Conservation (phyloP, 495 filamentous ascomycete genomes). For the Tuber microsphaerosporum region DNA sequence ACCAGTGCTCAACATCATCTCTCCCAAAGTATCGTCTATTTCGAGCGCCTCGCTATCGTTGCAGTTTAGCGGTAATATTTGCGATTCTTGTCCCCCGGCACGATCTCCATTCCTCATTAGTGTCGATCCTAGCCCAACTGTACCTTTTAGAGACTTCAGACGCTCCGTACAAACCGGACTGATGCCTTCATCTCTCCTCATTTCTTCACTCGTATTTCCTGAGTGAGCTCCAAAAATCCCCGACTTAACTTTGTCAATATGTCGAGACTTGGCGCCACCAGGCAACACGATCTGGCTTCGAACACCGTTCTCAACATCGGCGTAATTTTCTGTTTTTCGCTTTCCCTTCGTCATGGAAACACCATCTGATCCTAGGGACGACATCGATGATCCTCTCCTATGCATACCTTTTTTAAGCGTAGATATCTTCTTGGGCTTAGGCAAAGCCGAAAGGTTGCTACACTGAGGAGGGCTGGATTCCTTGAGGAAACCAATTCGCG, state of each 20-base stretch:
- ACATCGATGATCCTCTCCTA: neutral
- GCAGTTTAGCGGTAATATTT: conserved; percentile 11
- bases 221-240: conserved; percentile 26
- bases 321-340: conserved; percentile 16
- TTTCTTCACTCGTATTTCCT: conserved; percentile 19
- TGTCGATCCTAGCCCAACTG: conserved; percentile 13
- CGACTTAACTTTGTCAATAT: conserved; percentile 4
- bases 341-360: conserved; percentile 15
- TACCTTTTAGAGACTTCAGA: conserved; percentile 23
- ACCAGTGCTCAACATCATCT: conserved; percentile 17
- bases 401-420: neutral
- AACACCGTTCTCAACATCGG: conserved; percentile 9
- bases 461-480: neutral
- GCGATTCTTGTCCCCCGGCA: conserved; percentile 15
- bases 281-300: conserved; percentile 1
- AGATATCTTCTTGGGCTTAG: neutral
- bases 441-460: neutral
- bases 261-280: neutral
- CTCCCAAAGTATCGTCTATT: conserved; percentile 24
- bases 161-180: conserved; percentile 25
- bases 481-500: neutral
- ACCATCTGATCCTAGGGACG: neutral
- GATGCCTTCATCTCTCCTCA: conserved; percentile 25
- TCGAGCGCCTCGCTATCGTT: conserved; percentile 9
- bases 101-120: conserved; percentile 13